Percentiles rank a stretch among this genome's conserved stretches.
These are phyloP conservation scores for Xylariaceae sp. DNA, from an alignment of 2,329 filamentous ascomycete genomes.

Conservation along the genomic window DNA sequence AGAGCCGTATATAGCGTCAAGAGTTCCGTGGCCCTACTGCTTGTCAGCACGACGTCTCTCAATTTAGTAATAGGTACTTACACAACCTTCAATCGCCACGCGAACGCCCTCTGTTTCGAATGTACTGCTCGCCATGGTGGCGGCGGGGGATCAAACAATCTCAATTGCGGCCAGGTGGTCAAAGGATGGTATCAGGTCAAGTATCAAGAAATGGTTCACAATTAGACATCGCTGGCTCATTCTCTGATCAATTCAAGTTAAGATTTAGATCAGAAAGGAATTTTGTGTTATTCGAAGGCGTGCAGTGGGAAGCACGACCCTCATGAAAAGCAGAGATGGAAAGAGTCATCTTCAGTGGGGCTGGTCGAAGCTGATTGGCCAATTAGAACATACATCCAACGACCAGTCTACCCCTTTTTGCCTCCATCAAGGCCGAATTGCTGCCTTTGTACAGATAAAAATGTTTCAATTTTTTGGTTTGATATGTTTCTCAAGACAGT, in stretches of 20 bases:
- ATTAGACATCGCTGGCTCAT: no score
- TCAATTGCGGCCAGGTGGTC: no score
- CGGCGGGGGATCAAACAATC: no score
- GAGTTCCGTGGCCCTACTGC: conserved; percentile 76
- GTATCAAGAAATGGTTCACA: no score
- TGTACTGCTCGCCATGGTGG: neutral
- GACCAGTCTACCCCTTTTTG: no score
- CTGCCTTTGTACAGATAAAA: no score
- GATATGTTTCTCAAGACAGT: no score
- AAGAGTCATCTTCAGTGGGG: conserved; percentile 21
- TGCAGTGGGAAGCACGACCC: no score
- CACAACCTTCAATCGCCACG: conserved; percentile 83
- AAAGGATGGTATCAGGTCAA: no score
- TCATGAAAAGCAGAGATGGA: conserved; percentile 12
- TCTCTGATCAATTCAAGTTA: conserved; percentile 6
- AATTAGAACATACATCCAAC: conserved; percentile 18
- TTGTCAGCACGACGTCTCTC: neutral
- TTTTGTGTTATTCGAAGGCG: neutral
- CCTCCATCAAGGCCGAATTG: no score
- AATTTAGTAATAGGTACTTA: conserved; percentile 40
- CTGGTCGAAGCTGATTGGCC: conserved; percentile 18
- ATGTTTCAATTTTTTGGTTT: no score
- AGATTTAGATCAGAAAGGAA: neutral
- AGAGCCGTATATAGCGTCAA: conserved; percentile 86
- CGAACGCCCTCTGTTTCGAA: conserved; percentile 49